These are phyloP conservation scores for Metschnikowia orientalis DNA, from an alignment of 805 yeast genomes.

Conservation along the genomic window DNA sequence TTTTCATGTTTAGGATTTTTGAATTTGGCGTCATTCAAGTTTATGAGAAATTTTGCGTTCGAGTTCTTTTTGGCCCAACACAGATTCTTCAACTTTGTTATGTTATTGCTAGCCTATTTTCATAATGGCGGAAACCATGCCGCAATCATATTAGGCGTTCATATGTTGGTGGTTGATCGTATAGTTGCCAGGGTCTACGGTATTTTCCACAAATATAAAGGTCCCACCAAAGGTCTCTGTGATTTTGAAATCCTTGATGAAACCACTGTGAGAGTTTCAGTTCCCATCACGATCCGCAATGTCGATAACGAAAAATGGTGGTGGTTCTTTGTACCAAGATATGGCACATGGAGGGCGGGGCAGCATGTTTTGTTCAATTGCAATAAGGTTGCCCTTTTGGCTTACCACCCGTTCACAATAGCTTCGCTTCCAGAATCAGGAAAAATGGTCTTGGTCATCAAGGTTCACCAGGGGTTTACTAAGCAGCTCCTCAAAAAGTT, in stretches of 20 bases:
- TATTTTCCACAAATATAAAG: constrained; percentile 27
- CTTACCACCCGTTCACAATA: constrained; percentile 48
- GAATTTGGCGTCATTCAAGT: constrained; percentile 32
- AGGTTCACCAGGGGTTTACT: constrained; percentile 43
- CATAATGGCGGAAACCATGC: constrained; percentile 36
- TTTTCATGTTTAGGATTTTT: constrained; percentile 34
- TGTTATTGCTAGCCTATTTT: constrained; percentile 40
- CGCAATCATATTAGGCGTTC: constrained; percentile 38
- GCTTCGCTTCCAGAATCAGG: constrained; percentile 35
- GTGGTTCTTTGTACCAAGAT: constrained; percentile 28
- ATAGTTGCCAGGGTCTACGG: constrained; percentile 28
- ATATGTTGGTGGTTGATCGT: constrained; percentile 40
- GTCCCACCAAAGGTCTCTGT: constrained; percentile 38
- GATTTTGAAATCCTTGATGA: constrained; percentile 39
- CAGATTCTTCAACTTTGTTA: constrained; percentile 35
- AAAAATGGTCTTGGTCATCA: constrained; percentile 38
- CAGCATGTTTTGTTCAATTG: constrained; percentile 44
- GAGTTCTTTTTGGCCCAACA: constrained; percentile 45
- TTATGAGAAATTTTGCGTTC: constrained; percentile 36
- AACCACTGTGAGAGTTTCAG: constrained; percentile 34
- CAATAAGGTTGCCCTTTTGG: constrained; percentile 32
- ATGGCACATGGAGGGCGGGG: constrained; percentile 45
- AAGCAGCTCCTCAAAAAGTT: constrained; percentile 29
- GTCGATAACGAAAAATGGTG: constrained; percentile 24
- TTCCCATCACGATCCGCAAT: constrained; percentile 28